Evolutionary conservation across 257 asterid species (phyloP), one percentile per base, ranked within the genome.

Genomic region (Capsicum rhomboideum): DNA sequence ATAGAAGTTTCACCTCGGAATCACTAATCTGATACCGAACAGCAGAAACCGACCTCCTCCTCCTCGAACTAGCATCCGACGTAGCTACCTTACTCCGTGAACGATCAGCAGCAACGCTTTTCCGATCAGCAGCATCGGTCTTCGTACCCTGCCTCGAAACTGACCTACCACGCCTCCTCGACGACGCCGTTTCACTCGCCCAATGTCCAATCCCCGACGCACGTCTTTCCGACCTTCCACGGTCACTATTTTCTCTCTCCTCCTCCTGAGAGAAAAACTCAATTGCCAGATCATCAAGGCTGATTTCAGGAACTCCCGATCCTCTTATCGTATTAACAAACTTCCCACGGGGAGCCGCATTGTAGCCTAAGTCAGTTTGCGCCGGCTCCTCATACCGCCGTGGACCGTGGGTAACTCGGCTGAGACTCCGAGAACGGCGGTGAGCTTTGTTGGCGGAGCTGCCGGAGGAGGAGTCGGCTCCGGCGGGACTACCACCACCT

Each of bases 111-210:
- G 71, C 28, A 14, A 10, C 79, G 49, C 79, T 74, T 40, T 84
- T 85, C 26, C 69, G 86, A 82, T 82, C 89, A 68, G 67, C 89
- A 50, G 80, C 72, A 21, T 89, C 88, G 12, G 71, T 72, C 89
- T 72, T 64, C 37, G 46, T 56, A 23, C 84, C 80, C 56, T 86
- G 90, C 0, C 93, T 92, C 11, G 98, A 94, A 46, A 90, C 95
- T 6, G 98, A 95, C 79, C 99, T 90, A n/a, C 93, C 98, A 84
- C 94, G 91, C 71, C 94, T 92, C 85, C 83, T 86, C 0, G 98
- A 92, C 83, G 98, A 95, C 77, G 91, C 98, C 61, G 97, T 92
- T 85, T 92, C 97, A 11, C 91, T 89, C 49, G 97, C 98, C 97
- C 94, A 94, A 34, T 95, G 95, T 17, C 97, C 97, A 87, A 92